Evolutionary conservation across 1,284 basidiomycete species (phyloP).

Genomic region (Sphagnurus paluster): DNA sequence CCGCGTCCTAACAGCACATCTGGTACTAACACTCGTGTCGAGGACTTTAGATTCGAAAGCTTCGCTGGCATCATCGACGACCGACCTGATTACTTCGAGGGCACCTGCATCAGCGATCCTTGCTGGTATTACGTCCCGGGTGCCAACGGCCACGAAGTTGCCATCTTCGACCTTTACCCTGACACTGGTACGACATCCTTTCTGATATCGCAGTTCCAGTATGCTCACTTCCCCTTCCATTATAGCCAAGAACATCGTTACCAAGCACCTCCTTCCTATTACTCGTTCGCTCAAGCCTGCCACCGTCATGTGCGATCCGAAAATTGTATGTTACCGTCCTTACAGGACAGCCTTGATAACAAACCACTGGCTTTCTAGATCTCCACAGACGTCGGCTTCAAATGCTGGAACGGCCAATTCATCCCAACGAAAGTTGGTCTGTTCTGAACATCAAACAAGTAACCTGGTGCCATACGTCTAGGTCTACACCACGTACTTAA

Average conservation of each 20-base stretch:
- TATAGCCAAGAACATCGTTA: constrained; percentile 47
- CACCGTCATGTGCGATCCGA: constrained; percentile 55
- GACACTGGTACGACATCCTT: constrained; percentile 50
- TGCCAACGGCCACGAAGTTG: constrained; percentile 59
- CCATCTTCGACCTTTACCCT: constrained; percentile 57
- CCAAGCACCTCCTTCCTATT: constrained; percentile 44
- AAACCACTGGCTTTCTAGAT: constrained; percentile 32
- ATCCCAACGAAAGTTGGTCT: constrained; percentile 25
- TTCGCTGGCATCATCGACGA: constrained; percentile 54
- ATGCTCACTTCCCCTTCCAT: neutral
- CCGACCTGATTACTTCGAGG: constrained; percentile 49
- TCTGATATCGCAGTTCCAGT: constrained; percentile 2
- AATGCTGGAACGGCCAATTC: constrained; percentile 52
- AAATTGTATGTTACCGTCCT: constrained; percentile 39
- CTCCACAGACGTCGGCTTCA: constrained; percentile 52
- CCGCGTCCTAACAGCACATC: constrained; percentile 43
- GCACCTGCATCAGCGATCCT: constrained; percentile 55
- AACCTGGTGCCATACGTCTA: neutral
- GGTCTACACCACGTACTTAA: neutral
- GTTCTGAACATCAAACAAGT: no score
- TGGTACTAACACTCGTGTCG: constrained; percentile 54
- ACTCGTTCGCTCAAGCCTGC: constrained; percentile 45
- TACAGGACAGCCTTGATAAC: neutral
- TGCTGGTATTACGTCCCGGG: constrained; percentile 58
- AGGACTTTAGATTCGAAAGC: constrained; percentile 54